Base-by-base conservation (phyloP, 2,329 filamentous ascomycete species). In the Beauveria rudraprayagi region DNA sequence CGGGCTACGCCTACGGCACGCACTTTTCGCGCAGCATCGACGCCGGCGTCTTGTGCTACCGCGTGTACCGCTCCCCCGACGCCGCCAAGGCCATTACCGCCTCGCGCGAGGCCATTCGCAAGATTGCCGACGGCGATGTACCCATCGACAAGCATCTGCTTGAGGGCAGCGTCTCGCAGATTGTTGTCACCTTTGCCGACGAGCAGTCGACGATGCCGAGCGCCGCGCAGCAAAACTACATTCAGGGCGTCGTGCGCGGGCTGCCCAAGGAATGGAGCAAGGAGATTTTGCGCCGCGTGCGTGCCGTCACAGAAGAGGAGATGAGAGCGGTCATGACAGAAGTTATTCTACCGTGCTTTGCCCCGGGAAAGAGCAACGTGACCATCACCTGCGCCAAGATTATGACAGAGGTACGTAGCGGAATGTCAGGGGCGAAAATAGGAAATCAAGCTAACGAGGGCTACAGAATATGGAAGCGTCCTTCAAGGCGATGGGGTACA, bases 1-100 rank as follows among this genome's bases (percentile, higher is more conserved):
- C 91, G 48, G 94, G 94, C 50, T 86, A 97, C 57, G 94, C 94
- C 0, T 99, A 99, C 70, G 92, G 92, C 58, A 88, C 89, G 1
- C 85, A 83, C 67, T 96, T 97, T 70, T 82, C 82, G 50, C 87
- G 89, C 51, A 89, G 91, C 69, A 77, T 90, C 30, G 91, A 94
- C 69, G 86, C 85, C 1, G 94, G 93, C 3, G 84, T 90, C 55
- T 77, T 97, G 56, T 87, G 90, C 63, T 95, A 95, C 76, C 85
- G 86, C 60, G 88, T 97, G 47, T 97, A 95, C 77, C 88, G 93
- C 28, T 95, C 91, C 0, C 93, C 94, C 0, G 91, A 97, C 65
- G 88, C 89, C 0, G 91, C 86, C 75, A 94, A 92, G 72, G 94
- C 94, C 0, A 95, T 94, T 69, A 78, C 80, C 34, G 90, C 90